A percentile compares a stretch with the other conserved stretches of the same genome.
Evolutionary conservation across 306 rosid genomes (phyloP).

Genomic region (Astragalus glycyphyllos): DNA sequence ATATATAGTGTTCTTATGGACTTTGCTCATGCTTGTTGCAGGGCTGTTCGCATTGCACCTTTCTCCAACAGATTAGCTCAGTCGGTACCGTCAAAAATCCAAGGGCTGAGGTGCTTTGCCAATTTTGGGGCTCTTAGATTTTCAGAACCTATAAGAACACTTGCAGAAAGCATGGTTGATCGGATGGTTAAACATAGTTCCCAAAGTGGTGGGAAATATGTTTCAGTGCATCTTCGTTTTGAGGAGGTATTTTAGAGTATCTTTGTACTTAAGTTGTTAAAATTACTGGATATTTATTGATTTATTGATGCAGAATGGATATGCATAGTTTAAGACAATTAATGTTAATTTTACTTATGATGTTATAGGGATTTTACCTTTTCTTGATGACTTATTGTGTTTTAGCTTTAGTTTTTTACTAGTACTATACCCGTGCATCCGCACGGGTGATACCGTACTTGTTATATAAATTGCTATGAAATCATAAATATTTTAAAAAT

Average conservation of each 20-base stretch:
- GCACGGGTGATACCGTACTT: no score
- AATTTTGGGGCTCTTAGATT: slow-evolving; percentile 89
- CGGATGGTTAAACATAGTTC: slow-evolving; percentile 82
- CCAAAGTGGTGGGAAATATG: slow-evolving; percentile 84
- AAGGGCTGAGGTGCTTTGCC: slow-evolving; percentile 81
- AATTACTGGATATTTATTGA: slow-evolving; percentile 29
- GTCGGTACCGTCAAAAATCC: slow-evolving; percentile 78
- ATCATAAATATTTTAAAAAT: no score
- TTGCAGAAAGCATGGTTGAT: slow-evolving; percentile 88
- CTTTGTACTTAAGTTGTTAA: slow-evolving; percentile 22
- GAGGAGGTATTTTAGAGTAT: slow-evolving; percentile 74
- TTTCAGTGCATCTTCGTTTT: slow-evolving; percentile 96
- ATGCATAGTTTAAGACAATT: slow-evolving; percentile 8
- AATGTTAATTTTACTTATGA: slow-evolving; percentile 17
- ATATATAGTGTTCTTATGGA: slow-evolving; percentile 38
- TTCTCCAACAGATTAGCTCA: slow-evolving; percentile 95
- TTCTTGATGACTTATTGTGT: background rate
- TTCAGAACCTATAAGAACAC: slow-evolving; percentile 77
- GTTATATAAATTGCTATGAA: no score
- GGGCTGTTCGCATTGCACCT: slow-evolving; percentile 97
- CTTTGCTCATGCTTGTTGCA: slow-evolving; percentile 54
- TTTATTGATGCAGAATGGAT: slow-evolving; percentile 26
- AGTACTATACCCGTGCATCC: no score
- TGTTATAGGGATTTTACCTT: slow-evolving; percentile 13
- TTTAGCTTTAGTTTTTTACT: slow-evolving; percentile 25